A percentile compares a stretch with the other conserved stretches of the same genome.
Evolutionary conservation across 1,139 yeast genomes (phyloP).

Genomic region (Blastobotrys aristatus): DNA sequence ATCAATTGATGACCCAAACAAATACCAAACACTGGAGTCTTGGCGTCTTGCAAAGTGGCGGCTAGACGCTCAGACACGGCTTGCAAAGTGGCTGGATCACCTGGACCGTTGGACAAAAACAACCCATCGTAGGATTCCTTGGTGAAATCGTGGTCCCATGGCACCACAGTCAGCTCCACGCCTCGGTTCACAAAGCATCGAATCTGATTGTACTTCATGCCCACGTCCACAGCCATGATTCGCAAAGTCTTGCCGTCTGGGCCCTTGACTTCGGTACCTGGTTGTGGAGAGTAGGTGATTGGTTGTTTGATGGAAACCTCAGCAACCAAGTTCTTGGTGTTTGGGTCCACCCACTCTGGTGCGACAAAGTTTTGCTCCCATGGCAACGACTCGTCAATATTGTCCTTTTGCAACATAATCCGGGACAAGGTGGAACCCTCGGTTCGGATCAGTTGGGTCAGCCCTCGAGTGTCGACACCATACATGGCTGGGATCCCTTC

Average conservation of each 20-base stretch:
- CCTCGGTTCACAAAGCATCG: conserved; percentile 96
- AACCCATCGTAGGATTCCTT: conserved; percentile 81
- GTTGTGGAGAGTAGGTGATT: conserved; percentile 59
- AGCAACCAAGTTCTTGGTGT: conserved; percentile 84
- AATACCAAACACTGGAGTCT: conserved; percentile 79
- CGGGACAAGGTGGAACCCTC: conserved; percentile 93
- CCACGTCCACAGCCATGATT: conserved; percentile 90
- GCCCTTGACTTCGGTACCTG: conserved; percentile 48
- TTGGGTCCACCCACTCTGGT: conserved; percentile 93
- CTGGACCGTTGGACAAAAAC: conserved; percentile 97
- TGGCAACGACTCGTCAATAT: conserved; percentile 39
- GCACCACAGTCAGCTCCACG: conserved; percentile 92
- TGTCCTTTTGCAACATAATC: conserved; percentile 53
- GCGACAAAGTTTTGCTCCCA: conserved; percentile 66
- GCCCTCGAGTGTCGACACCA: conserved; percentile 94
- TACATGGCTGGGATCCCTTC: conserved; percentile 93
- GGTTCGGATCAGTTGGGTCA: conserved; percentile 89
- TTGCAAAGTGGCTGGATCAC: conserved; percentile 90
- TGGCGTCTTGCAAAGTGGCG: conserved; percentile 52
- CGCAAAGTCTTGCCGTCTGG: conserved; percentile 73
- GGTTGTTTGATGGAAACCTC: conserved; percentile 80
- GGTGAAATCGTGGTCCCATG: conserved; percentile 88
- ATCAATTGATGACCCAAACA: conserved; percentile 98
- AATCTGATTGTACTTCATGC: conserved; percentile 96
- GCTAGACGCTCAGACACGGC: conserved; percentile 57